Evolutionary conservation across 108 stramenopile species (phyloP).

Genomic region (Pseudonitzschia delicatissima): DNA sequence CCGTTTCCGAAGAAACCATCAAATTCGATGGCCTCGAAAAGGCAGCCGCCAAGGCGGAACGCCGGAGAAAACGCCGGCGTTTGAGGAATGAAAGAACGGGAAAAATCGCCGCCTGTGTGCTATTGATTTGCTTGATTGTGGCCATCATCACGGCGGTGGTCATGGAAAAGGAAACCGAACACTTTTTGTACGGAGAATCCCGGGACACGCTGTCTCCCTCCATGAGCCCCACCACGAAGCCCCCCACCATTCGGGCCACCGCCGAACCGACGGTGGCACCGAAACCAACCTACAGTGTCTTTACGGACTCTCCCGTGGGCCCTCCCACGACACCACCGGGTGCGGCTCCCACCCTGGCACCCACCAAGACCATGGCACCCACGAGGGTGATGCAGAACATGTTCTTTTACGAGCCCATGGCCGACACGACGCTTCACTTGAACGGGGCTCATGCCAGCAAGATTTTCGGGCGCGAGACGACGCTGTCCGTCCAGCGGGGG

Average conservation of each 20-base stretch:
- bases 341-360: not conserved
- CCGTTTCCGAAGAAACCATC: not conserved
- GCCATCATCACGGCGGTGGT: not conserved
- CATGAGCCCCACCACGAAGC: not conserved
- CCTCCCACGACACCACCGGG: not conserved
- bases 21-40: slow-evolving; percentile 2
- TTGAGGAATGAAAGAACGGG: slow-evolving; percentile 7
- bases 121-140: slow-evolving; percentile 3
- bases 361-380: not conserved
- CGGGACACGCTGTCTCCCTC: not conserved
- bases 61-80: slow-evolving; percentile 8
- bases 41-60: slow-evolving; percentile 8
- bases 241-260: not conserved
- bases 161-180: not conserved
- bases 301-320: slow-evolving; percentile 1
- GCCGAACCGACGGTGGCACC: not conserved
- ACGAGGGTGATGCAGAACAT: not conserved
- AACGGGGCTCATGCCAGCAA: not conserved
- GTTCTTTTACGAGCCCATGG: not conserved
- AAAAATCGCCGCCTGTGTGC: not conserved
- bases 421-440: slow-evolving; percentile 1
- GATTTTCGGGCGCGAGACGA: not conserved
- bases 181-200: not conserved
- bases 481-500: slow-evolving; percentile 1
- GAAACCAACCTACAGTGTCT: slow-evolving; percentile 7